phyloP scores from a whole-genome alignment of 2,329 filamentous ascomycete genomes.

The Acrodontium crateriforme region DNA sequence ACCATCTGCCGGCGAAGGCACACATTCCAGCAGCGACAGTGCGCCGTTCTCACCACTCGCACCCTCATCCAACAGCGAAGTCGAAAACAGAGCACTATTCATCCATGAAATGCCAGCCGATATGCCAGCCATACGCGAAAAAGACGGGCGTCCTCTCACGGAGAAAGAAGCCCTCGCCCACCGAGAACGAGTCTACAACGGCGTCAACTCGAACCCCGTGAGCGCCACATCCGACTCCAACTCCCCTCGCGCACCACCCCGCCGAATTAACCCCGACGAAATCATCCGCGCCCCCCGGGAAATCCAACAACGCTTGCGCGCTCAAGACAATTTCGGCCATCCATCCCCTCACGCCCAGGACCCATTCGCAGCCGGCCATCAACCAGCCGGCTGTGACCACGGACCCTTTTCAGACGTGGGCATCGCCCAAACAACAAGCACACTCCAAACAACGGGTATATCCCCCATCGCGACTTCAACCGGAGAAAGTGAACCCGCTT shows the following conservation, averaged over 20 bases:
- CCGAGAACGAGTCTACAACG: conserved; percentile 33
- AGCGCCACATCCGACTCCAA: conserved; percentile 6
- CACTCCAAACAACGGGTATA: no score
- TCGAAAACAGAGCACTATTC: conserved; percentile 13
- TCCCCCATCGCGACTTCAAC: no score
- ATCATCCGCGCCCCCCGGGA: conserved; percentile 12
- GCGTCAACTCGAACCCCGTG: conserved; percentile 21
- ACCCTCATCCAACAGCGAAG: conserved; percentile 10
- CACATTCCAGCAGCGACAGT: conserved; percentile 7
- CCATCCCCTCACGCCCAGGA: no score
- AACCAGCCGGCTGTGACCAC: no score
- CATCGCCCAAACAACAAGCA: no score
- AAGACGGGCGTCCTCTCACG: conserved; percentile 31
- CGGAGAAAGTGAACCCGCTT: no score
- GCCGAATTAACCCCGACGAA: conserved; percentile 4
- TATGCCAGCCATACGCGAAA: conserved; percentile 39
- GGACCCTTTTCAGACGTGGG: no score
- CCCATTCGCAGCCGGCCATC: no score
- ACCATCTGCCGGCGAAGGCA: conserved; percentile 14
- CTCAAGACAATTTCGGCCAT: no score
- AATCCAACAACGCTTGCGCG: no score
- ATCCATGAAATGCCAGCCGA: conserved; percentile 41
- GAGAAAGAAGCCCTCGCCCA: conserved; percentile 36
- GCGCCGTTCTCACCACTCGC: conserved; percentile 3
- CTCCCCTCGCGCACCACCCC: conserved; percentile 3